phyloP scores from a whole-genome alignment of 2,329 filamentous ascomycete genomes.

The Fusarium heterosporum region DNA sequence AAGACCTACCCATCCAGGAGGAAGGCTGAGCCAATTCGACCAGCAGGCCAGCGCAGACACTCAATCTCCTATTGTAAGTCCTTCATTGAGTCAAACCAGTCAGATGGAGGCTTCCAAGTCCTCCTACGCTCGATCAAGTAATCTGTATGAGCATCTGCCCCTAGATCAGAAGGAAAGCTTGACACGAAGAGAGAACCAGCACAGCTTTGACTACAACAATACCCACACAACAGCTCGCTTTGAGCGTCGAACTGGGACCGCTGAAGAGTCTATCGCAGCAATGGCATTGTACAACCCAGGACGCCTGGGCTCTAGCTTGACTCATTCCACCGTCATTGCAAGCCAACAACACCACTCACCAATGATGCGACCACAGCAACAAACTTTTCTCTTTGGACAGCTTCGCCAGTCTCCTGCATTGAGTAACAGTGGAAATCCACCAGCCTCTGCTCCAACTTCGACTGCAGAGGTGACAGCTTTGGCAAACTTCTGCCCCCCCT shows the following conservation, averaged over 20 bases:
- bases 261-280: constrained; percentile 31
- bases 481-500: background rate
- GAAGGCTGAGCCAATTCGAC: constrained; percentile 1
- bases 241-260: constrained; percentile 20
- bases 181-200: constrained; percentile 9
- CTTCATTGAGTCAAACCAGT: background rate
- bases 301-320: background rate
- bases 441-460: background rate
- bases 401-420: background rate
- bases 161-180: background rate
- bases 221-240: constrained; percentile 20
- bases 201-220: background rate
- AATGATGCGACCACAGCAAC: background rate
- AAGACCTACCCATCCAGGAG: constrained; percentile 8
- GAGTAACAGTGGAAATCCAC: background rate
- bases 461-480: background rate
- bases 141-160: constrained; percentile 16
- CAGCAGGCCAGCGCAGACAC: constrained; percentile 5
- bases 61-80: background rate
- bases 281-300: constrained; percentile 1
- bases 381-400: background rate
- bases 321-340: background rate
- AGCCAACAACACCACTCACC: background rate
- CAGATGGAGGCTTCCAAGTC: background rate
- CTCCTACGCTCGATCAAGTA: background rate